Evolutionary conservation across 257 asterid genomes (phyloP).

Genomic region (Lithospermum erythrorhizon): DNA sequence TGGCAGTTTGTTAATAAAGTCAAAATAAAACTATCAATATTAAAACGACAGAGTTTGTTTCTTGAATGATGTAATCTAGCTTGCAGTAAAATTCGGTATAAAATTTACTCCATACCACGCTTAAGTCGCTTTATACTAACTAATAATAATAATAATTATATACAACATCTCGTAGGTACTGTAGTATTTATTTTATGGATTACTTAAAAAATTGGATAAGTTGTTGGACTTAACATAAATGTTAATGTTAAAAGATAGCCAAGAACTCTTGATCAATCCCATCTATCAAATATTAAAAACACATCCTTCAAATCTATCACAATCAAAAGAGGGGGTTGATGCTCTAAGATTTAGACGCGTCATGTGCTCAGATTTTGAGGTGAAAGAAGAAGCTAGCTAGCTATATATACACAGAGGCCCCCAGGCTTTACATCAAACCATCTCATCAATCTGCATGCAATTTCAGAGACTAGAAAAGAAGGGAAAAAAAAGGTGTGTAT

Average conservation of each 20-base stretch:
- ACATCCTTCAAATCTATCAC: constrained; percentile 21
- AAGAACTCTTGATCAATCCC: constrained; percentile 40
- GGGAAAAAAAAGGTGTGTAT: neutral
- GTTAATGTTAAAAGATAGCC: constrained; percentile 28
- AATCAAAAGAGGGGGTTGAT: constrained; percentile 17
- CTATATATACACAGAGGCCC: neutral
- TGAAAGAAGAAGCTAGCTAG: neutral
- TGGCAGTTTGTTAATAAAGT: too few relatives aligned
- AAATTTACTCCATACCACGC: too few relatives aligned
- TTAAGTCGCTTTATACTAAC: too few relatives aligned
- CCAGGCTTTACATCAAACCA: constrained; percentile 64
- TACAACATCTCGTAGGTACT: too few relatives aligned
- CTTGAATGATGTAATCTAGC: too few relatives aligned
- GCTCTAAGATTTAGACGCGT: constrained; percentile 30
- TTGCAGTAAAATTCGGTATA: too few relatives aligned
- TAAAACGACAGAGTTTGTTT: too few relatives aligned
- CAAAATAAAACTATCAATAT: too few relatives aligned
- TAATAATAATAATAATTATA: too few relatives aligned
- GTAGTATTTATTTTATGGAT: neutral
- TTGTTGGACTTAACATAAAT: constrained; percentile 10
- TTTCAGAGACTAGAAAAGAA: neutral
- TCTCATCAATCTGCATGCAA: constrained; percentile 27
- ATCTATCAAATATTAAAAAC: constrained; percentile 13
- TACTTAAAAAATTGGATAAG: neutral
- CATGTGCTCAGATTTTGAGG: constrained; percentile 46